Percentiles rank a stretch among this genome's conserved stretches.
Evolutionary conservation across 805 yeast species (phyloP).

Genomic region (Osmozyma mogii): DNA sequence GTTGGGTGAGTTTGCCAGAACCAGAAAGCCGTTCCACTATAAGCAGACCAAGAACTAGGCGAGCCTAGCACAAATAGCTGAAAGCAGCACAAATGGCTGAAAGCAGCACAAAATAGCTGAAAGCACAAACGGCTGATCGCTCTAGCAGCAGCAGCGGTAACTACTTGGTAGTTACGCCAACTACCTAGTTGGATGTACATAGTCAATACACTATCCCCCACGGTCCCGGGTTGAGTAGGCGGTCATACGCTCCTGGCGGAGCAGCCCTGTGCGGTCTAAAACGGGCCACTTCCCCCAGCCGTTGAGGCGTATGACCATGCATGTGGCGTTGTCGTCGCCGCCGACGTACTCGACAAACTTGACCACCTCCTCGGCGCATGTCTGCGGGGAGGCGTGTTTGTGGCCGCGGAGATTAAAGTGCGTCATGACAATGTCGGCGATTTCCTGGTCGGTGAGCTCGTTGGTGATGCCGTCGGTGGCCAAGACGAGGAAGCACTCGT

Average conservation of each 20-base stretch:
- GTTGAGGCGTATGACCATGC: constrained; percentile 64
- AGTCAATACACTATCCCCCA: constrained; percentile 2
- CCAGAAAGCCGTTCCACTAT: constrained; percentile 81
- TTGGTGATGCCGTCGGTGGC: constrained; percentile 86
- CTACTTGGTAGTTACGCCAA: not conserved
- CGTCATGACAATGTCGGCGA: constrained; percentile 77
- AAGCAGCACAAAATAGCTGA: not conserved
- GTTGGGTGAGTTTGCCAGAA: constrained; percentile 91
- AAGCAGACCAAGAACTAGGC: constrained; percentile 63
- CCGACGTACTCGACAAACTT: constrained; percentile 79
- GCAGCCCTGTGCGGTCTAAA: constrained; percentile 72
- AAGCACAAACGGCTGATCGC: not conserved
- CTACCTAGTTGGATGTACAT: constrained; percentile 7
- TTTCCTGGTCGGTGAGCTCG: constrained; percentile 78
- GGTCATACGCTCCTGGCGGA: constrained; percentile 63
- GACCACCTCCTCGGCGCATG: constrained; percentile 78
- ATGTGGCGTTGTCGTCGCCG: constrained; percentile 95
- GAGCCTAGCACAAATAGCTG: not conserved
- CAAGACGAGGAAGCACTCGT: constrained; percentile 77
- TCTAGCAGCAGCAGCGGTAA: not conserved
- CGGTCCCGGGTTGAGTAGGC: constrained; percentile 30
- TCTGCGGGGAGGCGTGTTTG: constrained; percentile 70
- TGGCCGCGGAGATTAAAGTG: constrained; percentile 59
- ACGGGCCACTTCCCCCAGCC: constrained; percentile 97
- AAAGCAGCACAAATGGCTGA: not conserved